phyloP scores from a whole-genome alignment of 164 flowering plant genomes.

The Taxillus chinensis region DNA sequence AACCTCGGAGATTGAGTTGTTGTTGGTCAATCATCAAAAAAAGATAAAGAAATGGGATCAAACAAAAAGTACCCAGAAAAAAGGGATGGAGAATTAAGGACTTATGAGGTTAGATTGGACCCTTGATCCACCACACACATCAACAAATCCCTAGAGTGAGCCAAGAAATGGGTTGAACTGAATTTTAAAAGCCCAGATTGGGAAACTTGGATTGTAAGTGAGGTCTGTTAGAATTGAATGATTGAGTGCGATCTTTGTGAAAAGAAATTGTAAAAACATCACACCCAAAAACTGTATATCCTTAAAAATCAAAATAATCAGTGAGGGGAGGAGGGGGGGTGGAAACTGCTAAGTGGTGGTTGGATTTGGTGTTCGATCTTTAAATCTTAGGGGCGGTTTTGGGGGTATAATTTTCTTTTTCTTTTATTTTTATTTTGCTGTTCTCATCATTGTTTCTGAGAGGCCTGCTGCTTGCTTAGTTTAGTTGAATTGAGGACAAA shows the following conservation, averaged over 20 bases:
- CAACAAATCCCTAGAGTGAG: neutral
- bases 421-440: too few species aligned
- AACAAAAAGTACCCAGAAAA: neutral
- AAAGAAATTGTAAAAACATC: neutral
- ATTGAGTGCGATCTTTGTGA: neutral
- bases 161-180: neutral
- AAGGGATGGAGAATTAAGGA: neutral
- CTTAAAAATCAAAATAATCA: too few species aligned
- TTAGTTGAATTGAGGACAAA: too few species aligned
- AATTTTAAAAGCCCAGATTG: slow-evolving; percentile 2
- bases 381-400: too few species aligned
- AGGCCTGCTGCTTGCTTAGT: too few species aligned
- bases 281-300: neutral
- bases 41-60: neutral
- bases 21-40: neutral
- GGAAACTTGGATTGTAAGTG: slow-evolving; percentile 45
- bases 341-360: too few species aligned
- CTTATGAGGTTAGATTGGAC: slow-evolving; percentile 1
- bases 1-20: slow-evolving; percentile 5
- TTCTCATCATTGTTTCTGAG: too few species aligned
- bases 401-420: too few species aligned
- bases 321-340: too few species aligned
- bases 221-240: slow-evolving; percentile 17
- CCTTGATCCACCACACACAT: neutral
- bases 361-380: too few species aligned